phyloP scores from a whole-genome alignment of 202 grass and related monocot genomes.

The Panicum hallii region DNA sequence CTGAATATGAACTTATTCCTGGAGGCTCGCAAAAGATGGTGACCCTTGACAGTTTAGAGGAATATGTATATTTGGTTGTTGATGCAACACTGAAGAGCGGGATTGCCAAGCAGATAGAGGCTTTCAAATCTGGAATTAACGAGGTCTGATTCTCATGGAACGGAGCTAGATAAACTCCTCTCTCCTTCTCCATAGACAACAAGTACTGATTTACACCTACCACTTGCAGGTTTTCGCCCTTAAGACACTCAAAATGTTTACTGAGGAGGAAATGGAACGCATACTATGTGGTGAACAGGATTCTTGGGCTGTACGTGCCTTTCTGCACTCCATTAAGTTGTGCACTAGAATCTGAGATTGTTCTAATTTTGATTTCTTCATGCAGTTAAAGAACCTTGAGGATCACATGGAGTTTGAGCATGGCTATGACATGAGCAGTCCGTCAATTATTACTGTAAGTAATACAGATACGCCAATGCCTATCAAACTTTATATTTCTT shows the following conservation, averaged over 20 bases:
- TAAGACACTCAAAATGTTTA: constrained; percentile 55
- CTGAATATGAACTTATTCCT: constrained; percentile 68
- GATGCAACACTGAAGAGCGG: constrained; percentile 62
- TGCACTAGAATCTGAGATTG: not conserved
- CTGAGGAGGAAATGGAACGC: constrained; percentile 64
- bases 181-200: not conserved
- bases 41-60: constrained; percentile 58
- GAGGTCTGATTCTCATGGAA: constrained; percentile 50
- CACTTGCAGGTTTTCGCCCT: constrained; percentile 60
- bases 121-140: constrained; percentile 70
- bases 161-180: constrained; percentile 15
- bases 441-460: constrained; percentile 55
- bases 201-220: constrained; percentile 15
- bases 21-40: constrained; percentile 59
- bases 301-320: constrained; percentile 60
- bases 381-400: constrained; percentile 59
- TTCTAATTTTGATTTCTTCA: constrained; percentile 46
- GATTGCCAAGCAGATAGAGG: constrained; percentile 57
- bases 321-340: not conserved
- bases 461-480: not conserved
- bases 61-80: constrained; percentile 63
- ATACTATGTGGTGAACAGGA: constrained; percentile 76
- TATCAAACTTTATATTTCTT: not conserved
- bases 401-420: constrained; percentile 71
- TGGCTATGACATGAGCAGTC: constrained; percentile 56